Base-by-base conservation (phyloP, 805 yeast species). In the Sugiyamaella americana region DNA sequence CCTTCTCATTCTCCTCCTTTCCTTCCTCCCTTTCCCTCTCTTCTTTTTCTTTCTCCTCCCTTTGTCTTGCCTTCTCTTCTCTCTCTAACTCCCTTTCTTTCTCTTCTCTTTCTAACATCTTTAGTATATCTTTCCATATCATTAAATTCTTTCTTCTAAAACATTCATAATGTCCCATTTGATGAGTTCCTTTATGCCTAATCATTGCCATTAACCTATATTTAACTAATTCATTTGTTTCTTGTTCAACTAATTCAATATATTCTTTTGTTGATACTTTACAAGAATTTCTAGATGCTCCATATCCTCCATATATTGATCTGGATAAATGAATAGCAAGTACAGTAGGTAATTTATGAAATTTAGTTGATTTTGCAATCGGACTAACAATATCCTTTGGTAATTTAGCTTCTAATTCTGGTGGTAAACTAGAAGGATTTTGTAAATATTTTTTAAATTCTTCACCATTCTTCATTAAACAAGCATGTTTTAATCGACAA, bases 81-180 rank as follows among this genome's bases (percentile, higher is more conserved):
- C 32, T 8, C 13, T 26, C 13, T 8, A 26, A 8, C 13, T 26
- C 32, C 13, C 32, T 8, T 8, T 26, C 32, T 13, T 26, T 26
- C 13, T 26, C 32, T 8, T 26, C 32, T 13, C 13, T 13, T 8
- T 26, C 32, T 13, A 26, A 26, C 32, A 26, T 26, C 13, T 19
- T 6, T 19, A 2, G 41, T 18, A 13, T 23, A 16, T 40, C 43
- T 21, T 34, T 17, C 64, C 64, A 60, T 50, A 54, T 57, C 5
- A 37, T 44, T 29, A 56, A 49, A 46, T 63, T 59, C 60, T 88
- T 89, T 41, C 79, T 79, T 51, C 84, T 80, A 61, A 79, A 87
- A 57, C 96, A 86, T 58, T 89, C 95, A 61, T 88, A 89, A 60
- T 89, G 98, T 1, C 98, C 98, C 38, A 79, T 76, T 18, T 80